Percentiles rank a stretch among this genome's conserved stretches.
Conservation (phyloP, 768 basidiomycete species). For the Sporobolomyces phaffii region DNA sequence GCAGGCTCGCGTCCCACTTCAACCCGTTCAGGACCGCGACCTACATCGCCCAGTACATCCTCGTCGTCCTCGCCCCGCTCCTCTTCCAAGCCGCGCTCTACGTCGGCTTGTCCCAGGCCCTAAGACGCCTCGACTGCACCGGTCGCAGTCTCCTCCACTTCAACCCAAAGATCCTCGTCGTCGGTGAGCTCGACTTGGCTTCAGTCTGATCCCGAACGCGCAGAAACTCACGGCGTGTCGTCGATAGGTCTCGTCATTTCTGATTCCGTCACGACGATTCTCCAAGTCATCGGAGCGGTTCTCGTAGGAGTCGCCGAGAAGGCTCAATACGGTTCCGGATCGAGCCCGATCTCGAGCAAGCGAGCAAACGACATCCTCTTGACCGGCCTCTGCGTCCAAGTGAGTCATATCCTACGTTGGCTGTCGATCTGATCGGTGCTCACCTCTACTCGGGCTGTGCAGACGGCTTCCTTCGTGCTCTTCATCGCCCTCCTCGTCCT, state of each 20-base stretch:
- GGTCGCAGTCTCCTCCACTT: conserved; percentile 41
- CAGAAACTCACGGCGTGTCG: neutral
- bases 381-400: conserved; percentile 46
- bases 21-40: conserved; percentile 6
- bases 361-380: conserved; percentile 47
- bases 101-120: conserved; percentile 42
- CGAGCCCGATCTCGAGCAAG: conserved; percentile 37
- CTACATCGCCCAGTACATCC: conserved; percentile 29
- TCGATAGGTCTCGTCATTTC: conserved; percentile 40
- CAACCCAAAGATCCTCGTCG: conserved; percentile 42
- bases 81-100: conserved; percentile 45
- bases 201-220: neutral
- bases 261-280: conserved; percentile 44
- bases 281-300: conserved; percentile 47
- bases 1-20: conserved; percentile 19
- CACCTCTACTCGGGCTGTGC: no score
- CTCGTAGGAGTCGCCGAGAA: conserved; percentile 46
- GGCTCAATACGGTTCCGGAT: conserved; percentile 22
- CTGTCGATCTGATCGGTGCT: no score
- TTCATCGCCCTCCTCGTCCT: conserved; percentile 43
- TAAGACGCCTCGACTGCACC: conserved; percentile 36
- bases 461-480: conserved; percentile 45
- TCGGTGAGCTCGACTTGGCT: conserved; percentile 24
- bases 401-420: conserved; percentile 19
- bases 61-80: conserved; percentile 26